These are phyloP conservation scores for Boletus sp. DNA, from an alignment of 768 basidiomycete genomes.

Conservation along the genomic window DNA sequence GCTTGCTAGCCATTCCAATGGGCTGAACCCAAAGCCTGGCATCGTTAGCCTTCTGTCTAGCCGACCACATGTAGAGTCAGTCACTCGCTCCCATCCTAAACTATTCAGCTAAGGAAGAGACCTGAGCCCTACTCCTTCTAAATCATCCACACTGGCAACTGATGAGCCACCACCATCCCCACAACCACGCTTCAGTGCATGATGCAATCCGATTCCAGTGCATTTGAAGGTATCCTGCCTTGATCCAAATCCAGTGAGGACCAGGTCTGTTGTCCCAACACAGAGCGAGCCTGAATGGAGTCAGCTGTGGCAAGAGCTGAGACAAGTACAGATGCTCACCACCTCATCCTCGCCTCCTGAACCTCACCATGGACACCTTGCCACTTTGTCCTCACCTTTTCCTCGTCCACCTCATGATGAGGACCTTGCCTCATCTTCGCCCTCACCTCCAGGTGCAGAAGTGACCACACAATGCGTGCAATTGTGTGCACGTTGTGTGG, in stretches of 20 bases:
- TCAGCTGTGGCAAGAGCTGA: constrained; percentile 56
- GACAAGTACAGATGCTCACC: constrained; percentile 47
- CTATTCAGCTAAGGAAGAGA: constrained; percentile 29
- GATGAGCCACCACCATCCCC: constrained; percentile 27
- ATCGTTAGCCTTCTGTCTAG: constrained; percentile 41
- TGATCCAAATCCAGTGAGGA: constrained; percentile 25
- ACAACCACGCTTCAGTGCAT: constrained; percentile 36
- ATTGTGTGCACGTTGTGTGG: too few species aligned
- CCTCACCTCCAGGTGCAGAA: too few species aligned
- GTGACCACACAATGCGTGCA: too few species aligned
- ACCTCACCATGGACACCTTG: too few species aligned
- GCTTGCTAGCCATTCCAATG: constrained; percentile 24
- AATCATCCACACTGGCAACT: constrained; percentile 18
- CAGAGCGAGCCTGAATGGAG: constrained; percentile 41
- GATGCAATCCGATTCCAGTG: constrained; percentile 40
- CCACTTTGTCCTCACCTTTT: too few species aligned
- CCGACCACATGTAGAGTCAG: constrained; percentile 27
- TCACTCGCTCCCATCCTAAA: constrained; percentile 27
- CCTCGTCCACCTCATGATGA: too few species aligned
- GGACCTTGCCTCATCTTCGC: too few species aligned
- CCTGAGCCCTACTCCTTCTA: constrained; percentile 33
- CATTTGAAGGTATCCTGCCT: constrained; percentile 32
- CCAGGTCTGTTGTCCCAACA: constrained; percentile 27
- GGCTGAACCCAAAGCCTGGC: constrained; percentile 30
- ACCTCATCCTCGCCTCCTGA: too few species aligned